Conservation (phyloP, 2,329 filamentous ascomycete genomes). For the Clarireedia paspali region DNA sequence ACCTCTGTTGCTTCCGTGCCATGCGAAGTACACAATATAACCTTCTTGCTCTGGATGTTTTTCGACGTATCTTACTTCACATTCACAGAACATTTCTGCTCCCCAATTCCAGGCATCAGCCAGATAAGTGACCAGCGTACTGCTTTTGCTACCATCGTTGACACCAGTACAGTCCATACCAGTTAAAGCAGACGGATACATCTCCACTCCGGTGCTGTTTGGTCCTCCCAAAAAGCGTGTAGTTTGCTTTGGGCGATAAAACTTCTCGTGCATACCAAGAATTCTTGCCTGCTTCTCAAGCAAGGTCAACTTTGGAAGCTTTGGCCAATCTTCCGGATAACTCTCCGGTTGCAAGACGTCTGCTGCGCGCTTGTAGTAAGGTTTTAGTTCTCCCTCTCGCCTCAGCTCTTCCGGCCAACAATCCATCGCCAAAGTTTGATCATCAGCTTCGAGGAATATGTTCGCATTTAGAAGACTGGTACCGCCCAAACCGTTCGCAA, state of each 20-base stretch:
- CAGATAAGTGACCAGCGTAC: constrained; percentile 58
- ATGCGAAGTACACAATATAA: constrained; percentile 57
- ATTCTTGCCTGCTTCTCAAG: constrained; percentile 48
- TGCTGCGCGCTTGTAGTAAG: constrained; percentile 50
- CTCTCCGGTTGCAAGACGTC: constrained; percentile 49
- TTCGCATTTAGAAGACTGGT: constrained; percentile 62
- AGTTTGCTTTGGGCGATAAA: constrained; percentile 50
- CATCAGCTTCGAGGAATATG: constrained; percentile 54
- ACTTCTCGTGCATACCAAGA: constrained; percentile 44
- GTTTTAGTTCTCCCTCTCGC: constrained; percentile 34
- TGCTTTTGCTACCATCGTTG: constrained; percentile 62
- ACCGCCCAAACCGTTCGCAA: constrained; percentile 47
- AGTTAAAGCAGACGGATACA: constrained; percentile 50
- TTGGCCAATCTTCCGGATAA: constrained; percentile 51
- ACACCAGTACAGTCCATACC: constrained; percentile 57
- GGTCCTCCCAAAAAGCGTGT: constrained; percentile 53
- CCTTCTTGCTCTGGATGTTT: constrained; percentile 43
- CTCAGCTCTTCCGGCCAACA: constrained; percentile 54
- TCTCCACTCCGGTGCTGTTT: constrained; percentile 57
- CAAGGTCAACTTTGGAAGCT: constrained; percentile 48
- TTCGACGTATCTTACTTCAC: constrained; percentile 56
- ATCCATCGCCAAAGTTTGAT: constrained; percentile 43
- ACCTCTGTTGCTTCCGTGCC: constrained; percentile 52
- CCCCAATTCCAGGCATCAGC: constrained; percentile 67
- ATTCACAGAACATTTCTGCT: constrained; percentile 63